Conservation (phyloP, 768 basidiomycete species). For the Panellus pusillus region DNA sequence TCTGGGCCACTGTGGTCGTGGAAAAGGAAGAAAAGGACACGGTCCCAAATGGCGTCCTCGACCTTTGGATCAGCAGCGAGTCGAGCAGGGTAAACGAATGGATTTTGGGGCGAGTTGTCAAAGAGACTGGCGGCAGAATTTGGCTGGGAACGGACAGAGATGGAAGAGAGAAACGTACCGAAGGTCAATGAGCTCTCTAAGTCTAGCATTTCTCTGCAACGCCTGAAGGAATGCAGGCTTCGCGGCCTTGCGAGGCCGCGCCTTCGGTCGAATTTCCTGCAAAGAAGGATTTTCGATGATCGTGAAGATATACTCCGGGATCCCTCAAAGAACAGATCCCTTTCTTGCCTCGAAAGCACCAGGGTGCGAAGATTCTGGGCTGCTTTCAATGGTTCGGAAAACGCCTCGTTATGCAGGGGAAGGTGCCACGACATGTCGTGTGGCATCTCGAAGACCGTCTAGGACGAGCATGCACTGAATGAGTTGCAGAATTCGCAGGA, state of each 20-base stretch:
- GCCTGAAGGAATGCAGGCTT: neutral
- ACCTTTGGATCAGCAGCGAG: neutral
- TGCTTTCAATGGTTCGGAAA: neutral
- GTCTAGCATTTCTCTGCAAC: neutral
- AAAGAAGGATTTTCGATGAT: neutral
- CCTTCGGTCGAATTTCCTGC: neutral
- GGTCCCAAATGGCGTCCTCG: slow-evolving; percentile 3
- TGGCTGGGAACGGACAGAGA: no score
- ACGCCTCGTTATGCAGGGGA: neutral
- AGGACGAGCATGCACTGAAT: neutral
- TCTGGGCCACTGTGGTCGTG: no score
- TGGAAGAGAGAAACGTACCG: no score
- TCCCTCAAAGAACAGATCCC: neutral
- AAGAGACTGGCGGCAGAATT: neutral
- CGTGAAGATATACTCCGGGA: neutral
- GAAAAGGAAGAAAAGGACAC: neutral
- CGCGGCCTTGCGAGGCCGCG: neutral
- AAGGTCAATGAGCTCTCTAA: no score
- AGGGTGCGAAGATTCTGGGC: neutral
- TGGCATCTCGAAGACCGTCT: neutral
- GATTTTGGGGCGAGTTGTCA: neutral
- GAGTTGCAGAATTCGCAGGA: neutral
- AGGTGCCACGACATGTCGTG: no score
- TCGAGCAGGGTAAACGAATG: neutral
- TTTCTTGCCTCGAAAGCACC: neutral